Evolutionary conservation across 169 alveolate species (phyloP).

Genomic region (Eimeria necatrix): DNA sequence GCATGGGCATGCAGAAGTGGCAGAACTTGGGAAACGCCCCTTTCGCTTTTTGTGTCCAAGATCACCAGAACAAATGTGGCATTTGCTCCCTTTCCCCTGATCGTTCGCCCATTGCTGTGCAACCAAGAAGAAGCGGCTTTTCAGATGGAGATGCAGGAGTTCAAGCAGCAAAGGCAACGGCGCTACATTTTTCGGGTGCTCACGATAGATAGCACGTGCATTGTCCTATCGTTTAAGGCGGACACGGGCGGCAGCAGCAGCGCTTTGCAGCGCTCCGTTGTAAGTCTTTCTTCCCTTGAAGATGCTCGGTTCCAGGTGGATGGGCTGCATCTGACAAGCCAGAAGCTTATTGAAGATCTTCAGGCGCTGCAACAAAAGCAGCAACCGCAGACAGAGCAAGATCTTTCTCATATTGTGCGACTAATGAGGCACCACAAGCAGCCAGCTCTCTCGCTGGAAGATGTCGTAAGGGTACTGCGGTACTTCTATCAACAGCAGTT

Average conservation of each 20-base stretch:
- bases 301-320: constrained; percentile 61
- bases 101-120: constrained; percentile 3
- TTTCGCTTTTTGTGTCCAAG: constrained; percentile 42
- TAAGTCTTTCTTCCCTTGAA: constrained; percentile 66
- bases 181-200: constrained; percentile 63
- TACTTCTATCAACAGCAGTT: constrained; percentile 77
- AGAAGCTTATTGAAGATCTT: constrained; percentile 22
- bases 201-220: constrained; percentile 52
- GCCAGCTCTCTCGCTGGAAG: constrained; percentile 56
- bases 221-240: constrained; percentile 69
- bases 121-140: not conserved
- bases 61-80: not conserved
- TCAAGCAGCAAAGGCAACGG: constrained; percentile 45
- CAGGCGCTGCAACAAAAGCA: constrained; percentile 45
- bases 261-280: constrained; percentile 65
- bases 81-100: not conserved
- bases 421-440: constrained; percentile 44
- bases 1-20: constrained; percentile 49
- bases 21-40: constrained; percentile 3
- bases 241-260: constrained; percentile 72
- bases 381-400: constrained; percentile 34
- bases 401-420: not conserved
- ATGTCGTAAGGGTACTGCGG: constrained; percentile 43
- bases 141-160: not conserved
- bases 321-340: constrained; percentile 50